A percentile compares a stretch with the other conserved stretches of the same genome.
phyloP scores from a whole-genome alignment of 805 yeast species.

The Yarrowia sp. region DNA sequence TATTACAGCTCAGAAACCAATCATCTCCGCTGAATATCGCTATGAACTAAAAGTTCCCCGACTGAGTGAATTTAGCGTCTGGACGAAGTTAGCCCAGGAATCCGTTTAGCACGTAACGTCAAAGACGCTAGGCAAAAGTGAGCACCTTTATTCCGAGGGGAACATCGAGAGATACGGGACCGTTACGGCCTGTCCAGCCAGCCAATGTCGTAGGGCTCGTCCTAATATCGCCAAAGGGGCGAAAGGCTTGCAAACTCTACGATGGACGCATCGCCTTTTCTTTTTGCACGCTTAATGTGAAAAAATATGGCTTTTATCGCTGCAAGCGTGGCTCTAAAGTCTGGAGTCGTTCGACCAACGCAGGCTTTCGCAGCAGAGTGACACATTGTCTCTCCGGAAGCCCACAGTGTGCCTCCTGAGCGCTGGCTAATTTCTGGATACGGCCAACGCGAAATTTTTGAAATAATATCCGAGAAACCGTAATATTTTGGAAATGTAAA shows the following conservation, averaged over 20 bases:
- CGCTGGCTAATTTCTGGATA: too few species aligned
- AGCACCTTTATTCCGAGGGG: too few species aligned
- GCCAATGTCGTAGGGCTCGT: too few species aligned
- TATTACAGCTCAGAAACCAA: too few species aligned
- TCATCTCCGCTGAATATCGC: neutral
- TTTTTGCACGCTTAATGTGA: neutral
- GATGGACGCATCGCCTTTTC: neutral
- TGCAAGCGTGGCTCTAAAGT: neutral
- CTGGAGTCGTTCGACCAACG: too few species aligned
- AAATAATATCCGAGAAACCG: neutral
- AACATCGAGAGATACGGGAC: too few species aligned
- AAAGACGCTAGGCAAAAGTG: neutral
- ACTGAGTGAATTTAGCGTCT: neutral
- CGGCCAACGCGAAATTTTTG: neutral
- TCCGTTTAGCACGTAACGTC: neutral
- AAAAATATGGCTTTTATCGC: neutral
- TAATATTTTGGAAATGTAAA: neutral
- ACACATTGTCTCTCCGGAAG: too few species aligned
- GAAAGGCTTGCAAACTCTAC: neutral
- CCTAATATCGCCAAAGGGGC: neutral
- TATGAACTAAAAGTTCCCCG: neutral
- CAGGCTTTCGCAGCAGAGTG: too few species aligned
- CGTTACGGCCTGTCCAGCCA: too few species aligned
- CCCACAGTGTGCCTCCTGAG: too few species aligned
- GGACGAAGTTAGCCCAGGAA: neutral